A percentile compares a stretch with the other conserved stretches of the same genome.
Conservation (phyloP, 1,284 basidiomycete genomes). For the Pisolithus thermaeus region DNA sequence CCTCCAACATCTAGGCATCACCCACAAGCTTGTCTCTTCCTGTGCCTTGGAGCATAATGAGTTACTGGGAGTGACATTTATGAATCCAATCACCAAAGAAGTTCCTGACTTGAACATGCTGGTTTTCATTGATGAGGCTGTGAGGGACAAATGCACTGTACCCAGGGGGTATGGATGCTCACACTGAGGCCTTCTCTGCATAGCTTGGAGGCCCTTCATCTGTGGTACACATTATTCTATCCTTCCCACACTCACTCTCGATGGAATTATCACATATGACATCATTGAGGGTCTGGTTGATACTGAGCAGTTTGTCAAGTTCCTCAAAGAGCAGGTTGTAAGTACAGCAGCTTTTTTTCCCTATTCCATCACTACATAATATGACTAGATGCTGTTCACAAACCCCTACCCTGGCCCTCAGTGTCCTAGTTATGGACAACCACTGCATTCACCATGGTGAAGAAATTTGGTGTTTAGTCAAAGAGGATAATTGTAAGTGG, state of each 20-base stretch:
- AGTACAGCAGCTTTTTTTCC: not conserved
- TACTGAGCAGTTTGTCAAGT: not conserved
- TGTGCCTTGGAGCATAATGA: too few species aligned
- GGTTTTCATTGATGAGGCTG: constrained; percentile 18
- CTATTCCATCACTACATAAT: not conserved
- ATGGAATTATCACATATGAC: constrained; percentile 25
- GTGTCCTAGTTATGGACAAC: constrained; percentile 24
- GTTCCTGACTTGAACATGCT: too few species aligned
- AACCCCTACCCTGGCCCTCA: constrained; percentile 17
- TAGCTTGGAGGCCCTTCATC: not conserved
- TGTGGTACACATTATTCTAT: constrained; percentile 13
- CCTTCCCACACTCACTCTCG: constrained; percentile 19
- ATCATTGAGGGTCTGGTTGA: constrained; percentile 16
- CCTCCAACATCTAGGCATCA: too few species aligned
- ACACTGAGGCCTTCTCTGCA: not conserved
- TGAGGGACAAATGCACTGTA: constrained; percentile 16
- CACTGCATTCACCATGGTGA: constrained; percentile 17
- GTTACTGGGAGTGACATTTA: too few species aligned
- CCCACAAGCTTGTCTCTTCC: too few species aligned
- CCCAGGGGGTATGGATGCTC: constrained; percentile 1
- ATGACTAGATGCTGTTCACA: constrained; percentile 17
- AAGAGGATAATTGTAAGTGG: too few species aligned
- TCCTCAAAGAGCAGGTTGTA: constrained; percentile 4
- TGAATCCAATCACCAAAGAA: too few species aligned
- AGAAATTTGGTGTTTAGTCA: too few species aligned